phyloP scores from a whole-genome alignment of 1,139 yeast species.

The Geotrichum candidum region DNA sequence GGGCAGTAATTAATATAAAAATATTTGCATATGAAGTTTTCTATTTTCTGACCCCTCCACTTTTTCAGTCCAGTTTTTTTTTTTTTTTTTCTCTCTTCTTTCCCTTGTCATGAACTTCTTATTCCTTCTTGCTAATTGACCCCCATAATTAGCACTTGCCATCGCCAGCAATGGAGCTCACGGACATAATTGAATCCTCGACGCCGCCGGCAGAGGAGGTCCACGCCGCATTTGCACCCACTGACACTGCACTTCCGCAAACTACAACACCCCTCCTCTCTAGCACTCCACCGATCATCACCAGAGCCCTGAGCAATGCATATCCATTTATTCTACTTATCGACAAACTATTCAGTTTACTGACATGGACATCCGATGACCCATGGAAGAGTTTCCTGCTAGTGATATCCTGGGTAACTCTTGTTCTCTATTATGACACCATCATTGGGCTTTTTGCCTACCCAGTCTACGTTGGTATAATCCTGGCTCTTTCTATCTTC shows the following conservation, averaged over 20 bases:
- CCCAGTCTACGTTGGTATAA: slow-evolving; percentile 44
- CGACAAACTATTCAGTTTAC: slow-evolving; percentile 60
- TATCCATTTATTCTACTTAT: slow-evolving; percentile 76
- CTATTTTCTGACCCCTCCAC: not conserved
- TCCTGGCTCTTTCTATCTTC: not conserved
- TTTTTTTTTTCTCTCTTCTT: not conserved
- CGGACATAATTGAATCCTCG: not conserved
- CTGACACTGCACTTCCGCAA: slow-evolving; percentile 31
- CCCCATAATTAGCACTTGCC: not conserved
- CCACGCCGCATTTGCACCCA: slow-evolving; percentile 33
- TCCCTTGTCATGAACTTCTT: not conserved
- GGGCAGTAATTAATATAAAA: not conserved
- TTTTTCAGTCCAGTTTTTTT: not conserved
- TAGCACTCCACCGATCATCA: slow-evolving; percentile 81
- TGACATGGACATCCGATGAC: slow-evolving; percentile 91
- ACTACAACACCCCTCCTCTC: slow-evolving; percentile 38
- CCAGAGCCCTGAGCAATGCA: slow-evolving; percentile 72
- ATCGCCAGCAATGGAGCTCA: slow-evolving; percentile 3
- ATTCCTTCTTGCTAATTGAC: not conserved
- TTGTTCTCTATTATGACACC: slow-evolving; percentile 67
- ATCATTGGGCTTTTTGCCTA: slow-evolving; percentile 62
- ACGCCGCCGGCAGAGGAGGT: slow-evolving; percentile 18
- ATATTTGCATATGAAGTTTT: not conserved
- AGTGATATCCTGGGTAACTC: slow-evolving; percentile 50
- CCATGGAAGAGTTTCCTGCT: slow-evolving; percentile 67